Conservation (phyloP, 1,139 yeast species). For the Taphrina confusa region DNA sequence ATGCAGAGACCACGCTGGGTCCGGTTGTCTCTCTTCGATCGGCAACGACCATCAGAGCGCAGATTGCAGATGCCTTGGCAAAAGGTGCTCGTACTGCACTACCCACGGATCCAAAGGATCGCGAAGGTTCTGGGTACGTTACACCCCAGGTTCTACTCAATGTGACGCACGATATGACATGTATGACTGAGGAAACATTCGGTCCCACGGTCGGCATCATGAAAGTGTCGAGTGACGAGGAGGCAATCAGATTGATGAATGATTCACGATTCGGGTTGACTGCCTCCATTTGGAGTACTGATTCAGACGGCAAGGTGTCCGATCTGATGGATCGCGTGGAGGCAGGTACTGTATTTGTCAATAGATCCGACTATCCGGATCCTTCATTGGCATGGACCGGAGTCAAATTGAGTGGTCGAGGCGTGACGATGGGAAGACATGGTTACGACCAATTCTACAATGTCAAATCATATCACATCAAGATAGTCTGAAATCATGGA, state of each 20-base stretch:
- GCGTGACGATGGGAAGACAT: slow-evolving; percentile 49
- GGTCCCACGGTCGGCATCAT: slow-evolving; percentile 85
- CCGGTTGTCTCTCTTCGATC: slow-evolving; percentile 77
- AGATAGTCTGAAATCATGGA: slow-evolving; percentile 40
- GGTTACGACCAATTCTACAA: slow-evolving; percentile 47
- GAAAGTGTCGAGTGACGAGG: slow-evolving; percentile 63
- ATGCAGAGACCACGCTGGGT: slow-evolving; percentile 66
- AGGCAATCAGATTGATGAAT: slow-evolving; percentile 79
- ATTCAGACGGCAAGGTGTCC: slow-evolving; percentile 64
- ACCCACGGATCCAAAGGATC: slow-evolving; percentile 59
- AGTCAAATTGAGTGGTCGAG: slow-evolving; percentile 77
- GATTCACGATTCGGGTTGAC: slow-evolving; percentile 90
- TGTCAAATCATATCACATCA: slow-evolving; percentile 48
- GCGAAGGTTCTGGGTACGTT: slow-evolving; percentile 80
- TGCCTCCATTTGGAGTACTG: slow-evolving; percentile 81
- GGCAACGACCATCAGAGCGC: slow-evolving; percentile 68
- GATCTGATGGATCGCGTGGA: slow-evolving; percentile 48
- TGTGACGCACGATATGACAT: slow-evolving; percentile 72
- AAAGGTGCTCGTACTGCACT: slow-evolving; percentile 70
- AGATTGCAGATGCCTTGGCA: slow-evolving; percentile 66
- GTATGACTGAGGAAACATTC: slow-evolving; percentile 87
- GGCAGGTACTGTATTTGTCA: slow-evolving; percentile 91
- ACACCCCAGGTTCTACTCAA: slow-evolving; percentile 83
- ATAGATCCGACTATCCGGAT: slow-evolving; percentile 82
- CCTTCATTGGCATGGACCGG: slow-evolving; percentile 81